Evolutionary conservation across 2,329 filamentous ascomycete genomes (phyloP), one percentile per base, ranked within the genome.

Genomic region (Arthrobotrys iridis): DNA sequence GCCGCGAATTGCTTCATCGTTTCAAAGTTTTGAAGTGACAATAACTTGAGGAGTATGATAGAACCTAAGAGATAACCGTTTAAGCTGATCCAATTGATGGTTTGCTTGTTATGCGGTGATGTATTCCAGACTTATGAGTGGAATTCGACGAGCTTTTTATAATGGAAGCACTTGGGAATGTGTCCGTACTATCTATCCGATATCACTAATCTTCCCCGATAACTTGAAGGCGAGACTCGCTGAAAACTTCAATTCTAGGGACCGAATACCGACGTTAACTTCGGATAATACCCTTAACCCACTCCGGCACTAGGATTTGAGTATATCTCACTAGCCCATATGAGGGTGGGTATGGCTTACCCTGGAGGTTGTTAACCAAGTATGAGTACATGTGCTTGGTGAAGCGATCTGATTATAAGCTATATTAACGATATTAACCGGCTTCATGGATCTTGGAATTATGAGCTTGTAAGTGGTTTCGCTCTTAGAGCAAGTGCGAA

Each of bases 1-100:
- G 45, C 35, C 18, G 58, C 28, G 37, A 71, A 41, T 26, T 71
- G 40, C 66, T 71, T 71, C 66, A 71, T 66, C 50, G n/a, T 37
- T 59, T 8, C 33, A 2, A 48, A 24, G 6, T 11, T 40, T 60
- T 52, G 4, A n/a, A 37, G 30, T 24, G 4, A 30, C 10, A 33
- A 46, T 8, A 37, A 33, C 35, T n/a, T 57, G 7, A 28, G 45
- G 13, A 10, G 15, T 40, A 40, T 10, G 13, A 26, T 50, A 26
- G 4, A 11, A n/a, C 10, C 5, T 28, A 20, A 58, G 15, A 18
- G 33, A 37, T 18, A 18, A 43, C 43, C 8, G 1, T 50, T 6
- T 4, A 40, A 4, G 10, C 6, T n/a, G 15, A 63, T 26, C 1
- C 11, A 37, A 30, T 22, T 62, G 4, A n/a, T 5, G 24, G 26